These are phyloP conservation scores for Agarophyton chilense DNA, from an alignment of 23 red algal species.

Conservation along the genomic window DNA sequence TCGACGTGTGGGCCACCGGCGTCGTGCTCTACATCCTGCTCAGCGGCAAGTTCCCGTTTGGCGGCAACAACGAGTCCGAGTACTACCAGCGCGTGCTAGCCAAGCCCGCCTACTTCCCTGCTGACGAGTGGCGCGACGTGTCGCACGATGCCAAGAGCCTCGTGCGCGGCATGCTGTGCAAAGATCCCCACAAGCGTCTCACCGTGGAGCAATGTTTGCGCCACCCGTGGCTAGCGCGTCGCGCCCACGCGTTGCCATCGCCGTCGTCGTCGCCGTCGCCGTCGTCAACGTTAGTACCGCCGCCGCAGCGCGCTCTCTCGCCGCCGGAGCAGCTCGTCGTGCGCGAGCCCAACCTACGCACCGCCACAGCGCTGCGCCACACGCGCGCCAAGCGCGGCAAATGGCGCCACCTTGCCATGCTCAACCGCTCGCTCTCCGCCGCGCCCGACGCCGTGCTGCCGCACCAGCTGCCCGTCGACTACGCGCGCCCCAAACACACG, in stretches of 20 bases:
- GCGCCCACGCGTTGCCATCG: not conserved
- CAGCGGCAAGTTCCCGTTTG: conserved; percentile 78
- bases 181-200: conserved; percentile 76
- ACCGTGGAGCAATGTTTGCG: conserved; percentile 74
- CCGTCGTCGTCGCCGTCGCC: no score
- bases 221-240: conserved; percentile 77
- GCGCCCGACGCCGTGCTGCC: not conserved
- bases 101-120: conserved; percentile 75
- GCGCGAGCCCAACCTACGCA: not conserved
- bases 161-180: conserved; percentile 72
- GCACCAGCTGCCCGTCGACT: not conserved
- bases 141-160: conserved; percentile 74
- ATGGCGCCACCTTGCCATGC: conserved; percentile 53
- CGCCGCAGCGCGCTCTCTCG: not conserved
- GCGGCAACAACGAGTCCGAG: conserved; percentile 75
- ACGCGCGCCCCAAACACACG: not conserved
- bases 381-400: conserved; percentile 46
- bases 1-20: conserved; percentile 86
- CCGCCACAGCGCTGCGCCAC: conserved; percentile 14
- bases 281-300: not conserved
- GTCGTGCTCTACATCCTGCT: conserved; percentile 69
- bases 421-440: conserved; percentile 45
- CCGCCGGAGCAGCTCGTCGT: not conserved
- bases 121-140: conserved; percentile 77
- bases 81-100: conserved; percentile 74